These are phyloP conservation scores for Colletotrichum tabaci DNA, from an alignment of 2,329 filamentous ascomycete genomes.

Conservation along the genomic window DNA sequence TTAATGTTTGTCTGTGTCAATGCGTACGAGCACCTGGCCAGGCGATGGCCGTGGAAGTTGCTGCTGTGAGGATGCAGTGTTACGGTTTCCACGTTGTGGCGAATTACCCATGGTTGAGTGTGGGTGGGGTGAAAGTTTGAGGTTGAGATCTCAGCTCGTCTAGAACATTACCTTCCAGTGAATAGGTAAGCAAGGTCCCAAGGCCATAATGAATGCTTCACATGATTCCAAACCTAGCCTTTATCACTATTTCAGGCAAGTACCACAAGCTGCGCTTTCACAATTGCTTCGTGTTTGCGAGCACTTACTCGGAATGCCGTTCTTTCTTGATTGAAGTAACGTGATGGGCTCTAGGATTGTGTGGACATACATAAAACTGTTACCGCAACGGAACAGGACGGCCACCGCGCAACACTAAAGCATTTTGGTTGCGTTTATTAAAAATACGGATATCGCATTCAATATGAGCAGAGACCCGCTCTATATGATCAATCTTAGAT, in stretches of 20 bases:
- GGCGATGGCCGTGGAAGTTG: neutral
- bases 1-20: neutral
- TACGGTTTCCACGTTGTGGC: neutral
- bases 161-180: neutral
- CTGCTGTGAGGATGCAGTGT: neutral
- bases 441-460: neutral
- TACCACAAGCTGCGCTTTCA: neutral
- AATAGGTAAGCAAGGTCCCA: conserved; percentile 6
- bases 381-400: neutral
- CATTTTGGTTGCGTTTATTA: neutral
- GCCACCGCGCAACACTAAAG: neutral
- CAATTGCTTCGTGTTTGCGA: no score
- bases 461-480: neutral
- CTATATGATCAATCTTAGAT: neutral
- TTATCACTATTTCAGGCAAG: neutral
- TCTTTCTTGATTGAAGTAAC: neutral
- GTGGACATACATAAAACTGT: neutral
- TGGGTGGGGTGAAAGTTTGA: neutral
- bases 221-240: neutral
- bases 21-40: neutral
- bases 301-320: neutral
- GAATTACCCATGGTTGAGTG: neutral
- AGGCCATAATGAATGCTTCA: neutral
- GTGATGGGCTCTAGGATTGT: neutral
- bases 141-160: neutral